Conservation (phyloP, 1,284 basidiomycete species). For the Apiotrichum laibachii region DNA sequence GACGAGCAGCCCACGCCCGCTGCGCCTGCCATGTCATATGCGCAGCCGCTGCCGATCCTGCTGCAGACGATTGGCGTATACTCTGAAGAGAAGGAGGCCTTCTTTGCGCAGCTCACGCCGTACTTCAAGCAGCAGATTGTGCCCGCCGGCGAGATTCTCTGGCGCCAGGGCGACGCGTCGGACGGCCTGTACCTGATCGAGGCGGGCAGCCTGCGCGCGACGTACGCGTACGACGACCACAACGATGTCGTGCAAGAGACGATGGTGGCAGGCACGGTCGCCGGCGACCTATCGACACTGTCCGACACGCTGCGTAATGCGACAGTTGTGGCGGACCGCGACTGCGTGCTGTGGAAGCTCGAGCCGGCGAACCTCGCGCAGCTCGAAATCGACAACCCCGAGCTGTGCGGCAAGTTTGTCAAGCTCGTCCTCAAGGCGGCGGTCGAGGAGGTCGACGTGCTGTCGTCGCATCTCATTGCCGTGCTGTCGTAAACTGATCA, state of each 20-base stretch:
- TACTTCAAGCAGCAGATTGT: conserved; percentile 67
- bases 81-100: conserved; percentile 41
- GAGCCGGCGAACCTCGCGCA: conserved; percentile 58
- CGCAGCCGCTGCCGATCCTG: conserved; percentile 56
- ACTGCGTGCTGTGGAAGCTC: conserved; percentile 76
- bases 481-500: conserved; percentile 32
- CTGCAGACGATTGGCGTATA: conserved; percentile 73
- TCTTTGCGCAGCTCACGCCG: conserved; percentile 57
- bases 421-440: conserved; percentile 68
- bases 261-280: conserved; percentile 88
- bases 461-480: conserved; percentile 47
- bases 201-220: conserved; percentile 74
- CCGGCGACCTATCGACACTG: conserved; percentile 81
- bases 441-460: conserved; percentile 50
- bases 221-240: conserved; percentile 71
- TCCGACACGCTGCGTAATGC: conserved; percentile 75
- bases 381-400: conserved; percentile 66
- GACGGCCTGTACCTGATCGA: conserved; percentile 86
- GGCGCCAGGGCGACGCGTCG: conserved; percentile 68
- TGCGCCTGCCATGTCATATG: background rate
- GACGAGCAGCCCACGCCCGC: conserved; percentile 20
- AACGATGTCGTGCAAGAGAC: conserved; percentile 69
- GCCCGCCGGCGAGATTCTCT: conserved; percentile 65
- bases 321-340: conserved; percentile 76
- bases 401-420: conserved; percentile 65